Conservation (phyloP, 1,284 basidiomycete genomes). For the Spongispora temasekensis region DNA sequence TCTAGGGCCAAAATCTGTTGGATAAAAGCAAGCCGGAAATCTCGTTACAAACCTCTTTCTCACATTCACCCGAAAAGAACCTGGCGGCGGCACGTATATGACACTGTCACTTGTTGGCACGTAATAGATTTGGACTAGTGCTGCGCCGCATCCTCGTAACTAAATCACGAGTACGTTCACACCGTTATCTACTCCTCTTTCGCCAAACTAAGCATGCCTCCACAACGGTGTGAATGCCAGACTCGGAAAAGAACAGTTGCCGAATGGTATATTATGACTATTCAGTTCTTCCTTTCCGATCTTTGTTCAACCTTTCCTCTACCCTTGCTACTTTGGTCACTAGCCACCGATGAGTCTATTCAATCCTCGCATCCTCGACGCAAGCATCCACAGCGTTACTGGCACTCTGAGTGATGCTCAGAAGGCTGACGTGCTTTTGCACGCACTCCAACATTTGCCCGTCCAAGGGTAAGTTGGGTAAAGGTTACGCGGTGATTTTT, state of each 20-base stretch:
- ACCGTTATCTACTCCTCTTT: neutral
- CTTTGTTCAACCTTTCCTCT: neutral
- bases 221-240: no score
- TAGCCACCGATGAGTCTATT: conserved; percentile 51
- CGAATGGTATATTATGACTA: conserved; percentile 13
- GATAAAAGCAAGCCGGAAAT: no score
- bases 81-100: no score
- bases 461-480: conserved; percentile 43
- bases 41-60: no score
- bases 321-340: neutral
- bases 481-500: conserved; percentile 21
- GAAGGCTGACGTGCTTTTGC: conserved; percentile 66
- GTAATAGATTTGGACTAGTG: no score
- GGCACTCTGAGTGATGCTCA: conserved; percentile 57
- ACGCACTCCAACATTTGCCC: conserved; percentile 58
- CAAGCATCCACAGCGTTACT: conserved; percentile 65
- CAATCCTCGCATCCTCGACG: conserved; percentile 72
- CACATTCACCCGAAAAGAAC: no score
- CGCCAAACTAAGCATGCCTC: no score
- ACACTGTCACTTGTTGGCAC: no score
- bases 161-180: neutral
- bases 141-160: no score
- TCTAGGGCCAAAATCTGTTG: no score
- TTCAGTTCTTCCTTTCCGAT: neutral
- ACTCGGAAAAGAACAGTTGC: no score